A percentile compares a stretch with the other conserved stretches of the same genome.
phyloP scores from a whole-genome alignment of 352 stramenopile genomes.

The Hyaloperonospora arabidopsidis region DNA sequence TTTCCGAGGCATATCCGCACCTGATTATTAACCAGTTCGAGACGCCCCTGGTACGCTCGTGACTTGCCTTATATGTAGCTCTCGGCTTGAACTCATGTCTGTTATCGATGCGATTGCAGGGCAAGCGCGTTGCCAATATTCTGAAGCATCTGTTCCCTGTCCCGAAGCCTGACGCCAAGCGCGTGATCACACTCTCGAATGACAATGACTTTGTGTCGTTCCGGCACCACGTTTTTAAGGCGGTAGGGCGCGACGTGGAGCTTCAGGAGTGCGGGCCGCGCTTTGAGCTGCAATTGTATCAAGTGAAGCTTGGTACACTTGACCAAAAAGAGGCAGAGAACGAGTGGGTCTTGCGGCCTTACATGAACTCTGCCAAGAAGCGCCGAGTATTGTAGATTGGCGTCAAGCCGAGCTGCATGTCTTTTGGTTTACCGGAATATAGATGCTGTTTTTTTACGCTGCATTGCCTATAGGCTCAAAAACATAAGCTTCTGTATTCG shows the following conservation, averaged over 20 bases:
- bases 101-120: conserved; percentile 24
- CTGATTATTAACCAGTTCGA: conserved; percentile 97
- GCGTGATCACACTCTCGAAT: conserved; percentile 97
- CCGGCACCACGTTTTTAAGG: conserved; percentile 98
- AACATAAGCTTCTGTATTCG: no score
- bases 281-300: conserved; percentile 99
- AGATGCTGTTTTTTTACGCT: conserved; percentile 29
- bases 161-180: conserved; percentile 92
- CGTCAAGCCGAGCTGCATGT: neutral
- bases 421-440: conserved; percentile 3
- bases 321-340: conserved; percentile 99
- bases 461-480: no score
- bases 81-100: neutral
- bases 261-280: conserved; percentile 94
- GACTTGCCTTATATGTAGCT: neutral
- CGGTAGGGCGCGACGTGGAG: conserved; percentile 87
- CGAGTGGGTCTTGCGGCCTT: conserved; percentile 98
- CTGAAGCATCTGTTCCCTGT: conserved; percentile 99
- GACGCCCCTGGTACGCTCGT: conserved; percentile 63
- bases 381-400: conserved; percentile 77
- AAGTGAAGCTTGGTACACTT: conserved; percentile 96
- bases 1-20: conserved; percentile 92
- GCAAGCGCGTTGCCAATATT: conserved; percentile 94
- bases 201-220: conserved; percentile 99
- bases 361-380: conserved; percentile 99